These are phyloP conservation scores for barley (Hordeum vulgare) DNA, from an alignment of 176 grass and related monocot species.

Conservation along the genomic window DNA sequence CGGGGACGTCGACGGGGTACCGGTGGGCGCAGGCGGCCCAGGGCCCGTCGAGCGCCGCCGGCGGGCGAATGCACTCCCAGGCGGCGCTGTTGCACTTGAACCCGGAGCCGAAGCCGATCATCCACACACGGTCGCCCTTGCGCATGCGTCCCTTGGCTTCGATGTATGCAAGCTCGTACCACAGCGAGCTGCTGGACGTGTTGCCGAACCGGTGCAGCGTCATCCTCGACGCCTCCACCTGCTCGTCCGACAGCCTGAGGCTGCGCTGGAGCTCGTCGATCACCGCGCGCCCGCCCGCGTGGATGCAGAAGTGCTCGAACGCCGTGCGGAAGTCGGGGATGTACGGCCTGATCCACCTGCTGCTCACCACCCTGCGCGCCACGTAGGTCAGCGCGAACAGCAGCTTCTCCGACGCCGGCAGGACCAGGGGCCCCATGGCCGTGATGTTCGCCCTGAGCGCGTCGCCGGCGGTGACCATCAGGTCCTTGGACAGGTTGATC, in stretches of 20 bases:
- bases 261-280: slow-evolving; percentile 86
- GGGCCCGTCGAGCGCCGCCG: not conserved
- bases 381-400: slow-evolving; percentile 39
- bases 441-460: slow-evolving; percentile 34
- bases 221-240: slow-evolving; percentile 70
- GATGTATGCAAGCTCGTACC: slow-evolving; percentile 70
- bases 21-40: slow-evolving; percentile 19
- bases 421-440: not conserved
- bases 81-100: slow-evolving; percentile 94
- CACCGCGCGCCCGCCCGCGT: slow-evolving; percentile 74
- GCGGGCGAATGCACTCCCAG: slow-evolving; percentile 59
- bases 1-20: slow-evolving; percentile 37
- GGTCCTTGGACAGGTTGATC: slow-evolving; percentile 48
- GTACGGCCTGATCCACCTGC: slow-evolving; percentile 34
- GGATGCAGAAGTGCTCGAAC: slow-evolving; percentile 99
- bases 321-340: slow-evolving; percentile 74
- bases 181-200: slow-evolving; percentile 56
- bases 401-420: slow-evolving; percentile 40
- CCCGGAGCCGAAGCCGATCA: slow-evolving; percentile 63
- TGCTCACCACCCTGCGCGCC: slow-evolving; percentile 34
- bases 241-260: slow-evolving; percentile 58
- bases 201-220: slow-evolving; percentile 73
- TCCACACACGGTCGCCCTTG: slow-evolving; percentile 46
- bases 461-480: slow-evolving; percentile 42
- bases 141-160: slow-evolving; percentile 56